Evolutionary conservation across 2,329 filamentous ascomycete genomes (phyloP), one percentile per base, ranked within the genome.

Genomic region (Pleoardoris graminearum): DNA sequence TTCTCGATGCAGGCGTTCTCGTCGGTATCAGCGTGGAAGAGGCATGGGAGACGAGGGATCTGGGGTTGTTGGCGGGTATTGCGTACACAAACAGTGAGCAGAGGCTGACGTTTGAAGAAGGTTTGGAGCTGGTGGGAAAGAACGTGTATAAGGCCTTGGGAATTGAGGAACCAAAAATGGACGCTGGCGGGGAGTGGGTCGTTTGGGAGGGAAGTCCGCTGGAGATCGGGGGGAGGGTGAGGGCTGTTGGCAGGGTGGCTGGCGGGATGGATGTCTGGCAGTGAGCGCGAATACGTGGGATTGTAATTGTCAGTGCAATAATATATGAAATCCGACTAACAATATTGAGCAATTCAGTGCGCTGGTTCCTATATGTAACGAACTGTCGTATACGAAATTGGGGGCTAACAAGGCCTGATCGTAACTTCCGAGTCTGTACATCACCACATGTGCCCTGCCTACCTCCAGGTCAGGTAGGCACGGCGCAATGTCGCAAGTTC

Each of bases 201-300:
- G 76, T 88, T 5, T 84, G 79, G 47, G 85, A 88, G 65, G 85
- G 85, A 0, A 84, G 76, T 59, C 86, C 86, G 17, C 63, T 89
- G 55, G 78, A 85, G 60, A 82, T 87, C 63, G 81, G 80, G 4
- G 78, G 79, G 5, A 71, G 80, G 42, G 77, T 87, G 38, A 78
- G 57, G 12, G 63, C 48, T 3, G 36, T 64, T 10, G 54, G 59
- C 2, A 55, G 55, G 1, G 48, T 49, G 17, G 33, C 33, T 14
- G 49, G 44, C 17, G 46, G 46, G 21, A 48, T 43, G 8, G 30
- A 19, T 10, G 37, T 62, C 4, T 63, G 59, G 61, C 35, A 17
- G 17, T 60, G 36, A 51, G 19, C 35, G 25, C 25, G n/a, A n/a
- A n/a, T n/a, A n/a, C n/a, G n/a, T n/a, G n/a, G n/a, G n/a, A n/a